These are phyloP conservation scores for Zymoseptoria tritici DNA, from an alignment of 2,329 filamentous ascomycete species.

Conservation along the genomic window DNA sequence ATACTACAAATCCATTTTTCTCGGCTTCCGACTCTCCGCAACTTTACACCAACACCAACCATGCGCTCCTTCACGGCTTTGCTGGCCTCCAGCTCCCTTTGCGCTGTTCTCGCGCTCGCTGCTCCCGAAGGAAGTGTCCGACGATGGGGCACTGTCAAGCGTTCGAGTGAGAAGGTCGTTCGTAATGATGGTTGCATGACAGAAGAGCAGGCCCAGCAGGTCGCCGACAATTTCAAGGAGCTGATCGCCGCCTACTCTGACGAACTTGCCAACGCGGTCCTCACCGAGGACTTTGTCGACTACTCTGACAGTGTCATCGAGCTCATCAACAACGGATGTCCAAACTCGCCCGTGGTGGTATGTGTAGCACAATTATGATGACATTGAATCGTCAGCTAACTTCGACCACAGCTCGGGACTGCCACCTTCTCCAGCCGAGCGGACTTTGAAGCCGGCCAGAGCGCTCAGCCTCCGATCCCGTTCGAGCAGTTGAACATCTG, in stretches of 20 bases:
- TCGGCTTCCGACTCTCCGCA: constrained; percentile 2
- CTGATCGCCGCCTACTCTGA: constrained; percentile 28
- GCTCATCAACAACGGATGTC: constrained; percentile 29
- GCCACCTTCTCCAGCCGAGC: constrained; percentile 22
- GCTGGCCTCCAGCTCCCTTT: constrained; percentile 10
- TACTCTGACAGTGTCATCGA: constrained; percentile 30
- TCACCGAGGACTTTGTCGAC: constrained; percentile 27
- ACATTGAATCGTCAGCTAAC: neutral
- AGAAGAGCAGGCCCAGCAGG: constrained; percentile 16
- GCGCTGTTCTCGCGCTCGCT: constrained; percentile 8
- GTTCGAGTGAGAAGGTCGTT: constrained; percentile 12
- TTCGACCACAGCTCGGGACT: constrained; percentile 15
- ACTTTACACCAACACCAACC: constrained; percentile 1
- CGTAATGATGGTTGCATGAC: constrained; percentile 20
- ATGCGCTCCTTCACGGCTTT: constrained; percentile 20
- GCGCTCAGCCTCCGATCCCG: constrained; percentile 23
- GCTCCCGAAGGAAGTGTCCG: constrained; percentile 3
- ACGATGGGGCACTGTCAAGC: constrained; percentile 9
- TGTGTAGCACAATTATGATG: constrained; percentile 2
- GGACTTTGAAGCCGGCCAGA: constrained; percentile 22
- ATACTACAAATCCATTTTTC: neutral
- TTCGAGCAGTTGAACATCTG: constrained; percentile 27
- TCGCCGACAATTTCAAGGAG: constrained; percentile 26
- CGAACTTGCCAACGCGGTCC: constrained; percentile 18
- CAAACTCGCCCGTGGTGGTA: constrained; percentile 18